phyloP scores from a whole-genome alignment of 169 alveolate species.

The Blepharisma undulans region DNA sequence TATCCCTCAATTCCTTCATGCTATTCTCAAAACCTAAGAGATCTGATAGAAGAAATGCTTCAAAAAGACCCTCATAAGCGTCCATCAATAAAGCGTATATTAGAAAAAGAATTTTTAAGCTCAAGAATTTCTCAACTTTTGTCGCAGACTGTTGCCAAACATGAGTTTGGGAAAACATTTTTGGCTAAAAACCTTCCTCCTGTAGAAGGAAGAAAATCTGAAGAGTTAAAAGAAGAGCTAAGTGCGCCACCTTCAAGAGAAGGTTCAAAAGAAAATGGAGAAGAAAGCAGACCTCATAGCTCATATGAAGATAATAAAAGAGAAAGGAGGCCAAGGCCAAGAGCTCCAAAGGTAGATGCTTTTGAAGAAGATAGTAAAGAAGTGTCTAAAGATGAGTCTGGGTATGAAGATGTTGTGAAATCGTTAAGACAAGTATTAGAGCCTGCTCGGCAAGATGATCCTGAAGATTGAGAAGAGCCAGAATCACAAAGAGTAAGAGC shows the following conservation, averaged over 20 bases:
- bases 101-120: conserved; percentile 71
- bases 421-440: not conserved
- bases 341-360: not conserved
- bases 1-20: conserved; percentile 80
- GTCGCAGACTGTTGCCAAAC: conserved; percentile 45
- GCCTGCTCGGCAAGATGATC: not conserved
- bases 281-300: not conserved
- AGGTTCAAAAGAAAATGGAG: not conserved
- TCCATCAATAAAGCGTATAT: conserved; percentile 72
- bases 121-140: conserved; percentile 42
- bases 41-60: conserved; percentile 79
- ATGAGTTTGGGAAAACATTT: conserved; percentile 39
- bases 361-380: not conserved
- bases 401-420: not conserved
- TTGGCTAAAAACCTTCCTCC: not conserved
- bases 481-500: conserved; percentile 46
- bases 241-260: not conserved
- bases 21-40: conserved; percentile 67
- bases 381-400: not conserved
- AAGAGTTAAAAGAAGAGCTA: not conserved
- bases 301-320: not conserved
- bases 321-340: not conserved
- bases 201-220: not conserved
- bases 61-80: conserved; percentile 80
- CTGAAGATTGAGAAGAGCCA: conserved; percentile 52